Base-by-base conservation (phyloP, 805 yeast species). In the Kodamaea leandrae region DNA sequence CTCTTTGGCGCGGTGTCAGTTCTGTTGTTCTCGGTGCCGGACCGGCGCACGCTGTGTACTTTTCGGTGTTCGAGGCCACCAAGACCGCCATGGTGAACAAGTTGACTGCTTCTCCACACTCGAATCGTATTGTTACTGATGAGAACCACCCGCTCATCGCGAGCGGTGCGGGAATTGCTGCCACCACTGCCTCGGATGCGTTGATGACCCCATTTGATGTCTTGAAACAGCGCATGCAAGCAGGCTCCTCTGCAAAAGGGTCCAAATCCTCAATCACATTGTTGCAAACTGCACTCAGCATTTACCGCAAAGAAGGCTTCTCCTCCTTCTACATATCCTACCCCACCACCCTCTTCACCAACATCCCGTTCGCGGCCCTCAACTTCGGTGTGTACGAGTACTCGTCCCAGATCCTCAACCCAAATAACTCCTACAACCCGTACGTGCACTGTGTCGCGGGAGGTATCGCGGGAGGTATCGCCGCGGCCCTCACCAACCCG, bases 141-240 rank as follows among this genome's bases (percentile, higher is more conserved):
- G 82, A 74, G 51, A 79, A 80, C 55, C 91, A 86, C 56, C 93
- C 96, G 15, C 53, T 85, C 26, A 83, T 86, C 50, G 91, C 96
- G 4, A 83, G 95, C 14, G 55, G 81, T 17, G 90, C 96, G 10
- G 99, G 98, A 47, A 84, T 89, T 8, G 82, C 86, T 7, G 98
- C 96, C 13, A 91, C 97, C 3, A 79, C 80, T n/a, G 86, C 93
- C 1, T 82, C 91, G 3, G 98, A 91, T 63, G 96, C 96, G 2
- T 72, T 93, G 51, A 91, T 91, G 98, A 91, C 93, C 48, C 99
- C 99, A 21, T 91, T 91, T 56, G 99, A 91, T 57, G 95, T 91
- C 19, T 69, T 93, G 43, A 91, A 91, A 61, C 99, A 91, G 68
- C 76, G 98, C 64, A 89, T 91, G 96, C 99, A 91, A 64, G 65